These are phyloP conservation scores for Wallacemonas sp. DNA, from an alignment of 208 protist species.

Conservation along the genomic window DNA sequence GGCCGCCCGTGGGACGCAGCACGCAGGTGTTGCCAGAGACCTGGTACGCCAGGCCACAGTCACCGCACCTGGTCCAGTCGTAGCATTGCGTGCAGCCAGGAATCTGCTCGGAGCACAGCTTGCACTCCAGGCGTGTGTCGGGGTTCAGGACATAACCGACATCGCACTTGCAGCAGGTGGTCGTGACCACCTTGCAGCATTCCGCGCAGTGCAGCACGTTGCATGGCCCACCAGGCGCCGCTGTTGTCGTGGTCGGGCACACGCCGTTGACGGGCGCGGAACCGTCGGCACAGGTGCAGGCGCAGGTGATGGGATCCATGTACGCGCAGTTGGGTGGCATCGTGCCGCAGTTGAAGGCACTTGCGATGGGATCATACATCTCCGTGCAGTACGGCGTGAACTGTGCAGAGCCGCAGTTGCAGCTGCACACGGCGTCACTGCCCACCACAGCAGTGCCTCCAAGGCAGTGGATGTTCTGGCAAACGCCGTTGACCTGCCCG, in stretches of 20 bases:
- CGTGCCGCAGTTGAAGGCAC: not conserved
- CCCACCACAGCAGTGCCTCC: not conserved
- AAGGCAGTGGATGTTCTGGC: not conserved
- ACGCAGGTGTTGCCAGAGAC: not conserved
- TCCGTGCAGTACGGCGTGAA: not conserved
- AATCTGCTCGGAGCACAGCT: not conserved
- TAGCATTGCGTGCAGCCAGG: not conserved
- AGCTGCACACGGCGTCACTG: not conserved
- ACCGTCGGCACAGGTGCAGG: not conserved
- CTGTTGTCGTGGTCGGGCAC: not conserved
- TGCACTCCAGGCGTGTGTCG: not conserved
- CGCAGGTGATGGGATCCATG: not conserved
- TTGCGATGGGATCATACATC: not conserved
- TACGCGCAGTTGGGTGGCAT: not conserved
- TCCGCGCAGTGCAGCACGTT: not conserved
- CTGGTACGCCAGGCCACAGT: not conserved
- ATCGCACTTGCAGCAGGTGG: not conserved
- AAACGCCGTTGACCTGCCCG: not conserved
- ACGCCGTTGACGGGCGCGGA: not conserved
- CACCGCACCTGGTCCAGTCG: not conserved
- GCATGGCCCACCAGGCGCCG: not conserved
- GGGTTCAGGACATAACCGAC: not conserved
- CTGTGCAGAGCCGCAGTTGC: not conserved
- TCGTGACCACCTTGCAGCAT: not conserved
- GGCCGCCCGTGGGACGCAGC: not conserved